Evolutionary conservation across 164 flowering plant species (phyloP).

Genomic region (Paratinospora sagittata): DNA sequence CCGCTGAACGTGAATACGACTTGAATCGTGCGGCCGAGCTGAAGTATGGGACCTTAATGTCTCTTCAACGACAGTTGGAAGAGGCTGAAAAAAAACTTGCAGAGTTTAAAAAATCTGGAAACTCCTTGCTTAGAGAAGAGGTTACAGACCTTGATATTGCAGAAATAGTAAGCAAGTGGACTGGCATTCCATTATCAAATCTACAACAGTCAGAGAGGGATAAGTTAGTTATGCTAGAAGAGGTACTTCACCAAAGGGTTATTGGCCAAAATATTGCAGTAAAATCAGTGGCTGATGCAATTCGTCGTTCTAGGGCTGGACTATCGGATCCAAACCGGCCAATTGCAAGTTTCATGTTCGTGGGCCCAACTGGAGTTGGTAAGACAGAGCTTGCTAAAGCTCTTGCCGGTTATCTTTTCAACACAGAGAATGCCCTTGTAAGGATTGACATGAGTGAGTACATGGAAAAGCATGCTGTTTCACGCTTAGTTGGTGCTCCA

Average conservation of each 20-base stretch:
- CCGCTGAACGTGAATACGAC: constrained; percentile 91
- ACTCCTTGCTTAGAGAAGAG: constrained; percentile 78
- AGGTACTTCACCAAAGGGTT: constrained; percentile 76
- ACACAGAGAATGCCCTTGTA: constrained; percentile 83
- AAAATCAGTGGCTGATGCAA: constrained; percentile 93
- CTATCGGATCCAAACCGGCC: constrained; percentile 87
- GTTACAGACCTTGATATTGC: constrained; percentile 89
- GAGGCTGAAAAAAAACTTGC: constrained; percentile 80
- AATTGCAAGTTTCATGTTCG: constrained; percentile 92
- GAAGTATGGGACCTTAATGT: constrained; percentile 76
- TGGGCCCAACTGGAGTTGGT: constrained; percentile 99
- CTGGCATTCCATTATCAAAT: constrained; percentile 87
- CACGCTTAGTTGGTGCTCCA: constrained; percentile 93
- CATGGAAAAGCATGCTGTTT: constrained; percentile 94
- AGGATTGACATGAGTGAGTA: constrained; percentile 97
- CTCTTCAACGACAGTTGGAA: constrained; percentile 76
- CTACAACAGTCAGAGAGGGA: constrained; percentile 91
- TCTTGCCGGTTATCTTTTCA: constrained; percentile 76
- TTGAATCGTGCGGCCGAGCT: constrained; percentile 92
- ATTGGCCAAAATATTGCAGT: constrained; percentile 92
- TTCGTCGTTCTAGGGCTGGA: constrained; percentile 88
- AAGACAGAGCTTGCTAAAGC: constrained; percentile 97
- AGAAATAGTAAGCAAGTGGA: constrained; percentile 93
- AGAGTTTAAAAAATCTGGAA: constrained; percentile 63
- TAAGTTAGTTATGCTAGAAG: constrained; percentile 62